Percentiles rank a stretch among this genome's conserved stretches.
These are phyloP conservation scores for Cicer judaicum DNA, from an alignment of 306 rosid genomes.

Conservation along the genomic window DNA sequence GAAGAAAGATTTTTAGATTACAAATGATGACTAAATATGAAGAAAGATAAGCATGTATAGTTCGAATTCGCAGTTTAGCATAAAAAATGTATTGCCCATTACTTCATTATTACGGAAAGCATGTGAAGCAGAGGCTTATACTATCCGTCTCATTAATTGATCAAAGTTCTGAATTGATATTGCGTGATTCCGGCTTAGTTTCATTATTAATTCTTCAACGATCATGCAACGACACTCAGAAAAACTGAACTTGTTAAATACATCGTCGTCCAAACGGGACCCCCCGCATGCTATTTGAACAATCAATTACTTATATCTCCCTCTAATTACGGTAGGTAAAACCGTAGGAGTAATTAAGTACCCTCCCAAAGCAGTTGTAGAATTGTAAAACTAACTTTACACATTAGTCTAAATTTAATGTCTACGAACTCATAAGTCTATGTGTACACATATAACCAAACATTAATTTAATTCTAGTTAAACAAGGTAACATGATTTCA, in stretches of 20 bases:
- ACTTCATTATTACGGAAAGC: too few relatives aligned
- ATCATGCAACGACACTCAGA: background rate
- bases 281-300: constrained; percentile 23
- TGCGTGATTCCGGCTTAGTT: too few relatives aligned
- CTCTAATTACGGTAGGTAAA: constrained; percentile 39
- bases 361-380: constrained; percentile 38
- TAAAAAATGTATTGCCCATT: too few relatives aligned
- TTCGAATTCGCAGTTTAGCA: too few relatives aligned
- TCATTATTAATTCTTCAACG: too few relatives aligned
- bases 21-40: too few relatives aligned
- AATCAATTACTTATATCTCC: background rate
- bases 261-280: background rate
- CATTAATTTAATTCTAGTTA: constrained; percentile 9
- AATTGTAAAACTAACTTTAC: background rate
- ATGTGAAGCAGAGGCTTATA: too few relatives aligned
- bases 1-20: too few relatives aligned
- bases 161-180: too few relatives aligned
- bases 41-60: too few relatives aligned
- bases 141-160: too few relatives aligned
- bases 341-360: constrained; percentile 40
- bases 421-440: background rate
- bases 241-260: background rate
- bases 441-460: background rate
- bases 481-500: constrained; percentile 20
- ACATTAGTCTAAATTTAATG: background rate